Evolutionary conservation across 805 yeast species (phyloP).

Genomic region (Suhomyces prunicola): DNA sequence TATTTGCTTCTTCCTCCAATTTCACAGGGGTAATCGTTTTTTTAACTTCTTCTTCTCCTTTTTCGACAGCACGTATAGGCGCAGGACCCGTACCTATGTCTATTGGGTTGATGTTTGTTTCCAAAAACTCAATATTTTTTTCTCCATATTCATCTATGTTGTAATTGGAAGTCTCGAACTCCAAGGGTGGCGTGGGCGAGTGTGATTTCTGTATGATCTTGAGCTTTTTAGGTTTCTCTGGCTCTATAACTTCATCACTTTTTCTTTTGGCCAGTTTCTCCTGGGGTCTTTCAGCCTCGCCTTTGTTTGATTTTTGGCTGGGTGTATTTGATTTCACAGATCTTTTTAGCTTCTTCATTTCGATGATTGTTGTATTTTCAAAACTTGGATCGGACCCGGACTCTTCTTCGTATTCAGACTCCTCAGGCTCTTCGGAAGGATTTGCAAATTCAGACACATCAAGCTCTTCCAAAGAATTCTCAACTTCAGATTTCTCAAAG

Average conservation of each 20-base stretch:
- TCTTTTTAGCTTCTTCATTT: neutral
- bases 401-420: neutral
- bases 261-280: neutral
- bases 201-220: neutral
- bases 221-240: neutral
- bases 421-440: neutral
- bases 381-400: constrained; percentile 5
- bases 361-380: neutral
- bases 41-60: neutral
- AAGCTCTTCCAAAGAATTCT: neutral
- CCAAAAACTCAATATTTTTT: constrained; percentile 25
- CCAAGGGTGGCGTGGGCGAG: constrained; percentile 3
- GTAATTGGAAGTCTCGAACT: constrained; percentile 4
- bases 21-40: constrained; percentile 8
- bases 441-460: neutral
- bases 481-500: neutral
- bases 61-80: neutral
- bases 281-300: neutral
- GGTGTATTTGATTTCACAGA: neutral
- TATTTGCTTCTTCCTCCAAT: constrained; percentile 4
- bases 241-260: neutral
- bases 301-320: neutral
- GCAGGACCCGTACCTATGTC: neutral
- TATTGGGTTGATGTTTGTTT: constrained; percentile 9
- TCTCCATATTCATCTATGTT: constrained; percentile 36